Conservation (phyloP, 2,329 filamentous ascomycete species). For the Phaeophleospora eucalypticola region DNA sequence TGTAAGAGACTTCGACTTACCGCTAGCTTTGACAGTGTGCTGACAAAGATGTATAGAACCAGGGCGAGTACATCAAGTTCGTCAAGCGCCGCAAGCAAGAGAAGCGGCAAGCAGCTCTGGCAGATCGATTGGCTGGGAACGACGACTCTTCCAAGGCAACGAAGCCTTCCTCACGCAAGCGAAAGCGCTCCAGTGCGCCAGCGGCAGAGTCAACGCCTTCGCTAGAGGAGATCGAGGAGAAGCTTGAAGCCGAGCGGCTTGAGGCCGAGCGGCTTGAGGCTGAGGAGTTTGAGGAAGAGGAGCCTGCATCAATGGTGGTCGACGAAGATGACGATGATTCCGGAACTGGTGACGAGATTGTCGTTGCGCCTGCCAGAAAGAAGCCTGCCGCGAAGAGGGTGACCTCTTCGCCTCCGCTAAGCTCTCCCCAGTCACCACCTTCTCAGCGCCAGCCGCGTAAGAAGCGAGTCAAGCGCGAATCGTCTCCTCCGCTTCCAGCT, state of each 20-base stretch:
- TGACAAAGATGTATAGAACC: slow-evolving; percentile 11
- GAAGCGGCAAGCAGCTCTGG: neutral
- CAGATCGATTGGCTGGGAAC: neutral
- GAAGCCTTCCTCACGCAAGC: neutral
- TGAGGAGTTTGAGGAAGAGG: neutral
- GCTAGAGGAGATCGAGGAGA: slow-evolving; percentile 1
- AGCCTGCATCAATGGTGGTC: too few species aligned
- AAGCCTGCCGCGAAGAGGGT: slow-evolving; percentile 1
- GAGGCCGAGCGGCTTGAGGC: too few species aligned
- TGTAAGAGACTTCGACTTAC: slow-evolving; percentile 4
- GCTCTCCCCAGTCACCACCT: neutral
- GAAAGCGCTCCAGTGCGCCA: neutral
- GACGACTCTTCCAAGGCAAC: neutral
- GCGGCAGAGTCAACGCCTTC: neutral
- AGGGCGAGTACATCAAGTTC: slow-evolving; percentile 9
- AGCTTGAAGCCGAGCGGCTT: too few species aligned
- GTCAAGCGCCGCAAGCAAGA: neutral
- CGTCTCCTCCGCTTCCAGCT: neutral
- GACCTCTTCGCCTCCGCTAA: neutral
- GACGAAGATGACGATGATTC: neutral
- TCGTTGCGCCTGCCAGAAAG: neutral
- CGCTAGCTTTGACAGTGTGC: neutral
- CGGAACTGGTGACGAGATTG: neutral
- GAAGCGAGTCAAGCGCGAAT: neutral
- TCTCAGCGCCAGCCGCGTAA: neutral